These are phyloP conservation scores for Sicyos edulis DNA, from an alignment of 306 rosid species.

Conservation along the genomic window DNA sequence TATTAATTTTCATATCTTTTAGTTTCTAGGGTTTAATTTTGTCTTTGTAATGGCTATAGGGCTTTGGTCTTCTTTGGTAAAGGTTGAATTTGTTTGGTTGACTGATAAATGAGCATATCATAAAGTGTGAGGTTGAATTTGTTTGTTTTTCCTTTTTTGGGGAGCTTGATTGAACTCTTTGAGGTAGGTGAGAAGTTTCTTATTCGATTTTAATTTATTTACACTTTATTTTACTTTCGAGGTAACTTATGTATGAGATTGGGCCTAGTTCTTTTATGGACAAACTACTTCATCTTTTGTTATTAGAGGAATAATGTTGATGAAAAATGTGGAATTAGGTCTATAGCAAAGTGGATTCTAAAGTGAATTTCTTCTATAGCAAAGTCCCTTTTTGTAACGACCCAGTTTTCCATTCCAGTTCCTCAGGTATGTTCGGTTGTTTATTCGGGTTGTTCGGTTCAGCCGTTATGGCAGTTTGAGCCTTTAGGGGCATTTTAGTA, in stretches of 20 bases:
- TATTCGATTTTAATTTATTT: constrained; percentile 9
- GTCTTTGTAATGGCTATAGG: too few species aligned
- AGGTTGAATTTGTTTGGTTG: too few species aligned
- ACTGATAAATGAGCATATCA: too few species aligned
- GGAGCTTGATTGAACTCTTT: constrained; percentile 15
- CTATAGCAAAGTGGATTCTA: not conserved
- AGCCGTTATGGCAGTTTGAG: too few species aligned
- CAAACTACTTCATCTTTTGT: not conserved
- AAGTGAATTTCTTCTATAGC: not conserved
- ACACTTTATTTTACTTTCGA: not conserved
- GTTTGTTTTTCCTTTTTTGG: not conserved
- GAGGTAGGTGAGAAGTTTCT: constrained; percentile 11
- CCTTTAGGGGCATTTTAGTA: too few species aligned
- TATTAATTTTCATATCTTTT: too few species aligned
- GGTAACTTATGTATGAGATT: not conserved
- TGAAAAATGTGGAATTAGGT: not conserved
- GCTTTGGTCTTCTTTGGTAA: too few species aligned
- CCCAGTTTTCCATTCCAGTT: too few species aligned
- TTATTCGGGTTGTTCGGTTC: too few species aligned
- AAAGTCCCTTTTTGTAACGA: not conserved
- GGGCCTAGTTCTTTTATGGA: constrained; percentile 3
- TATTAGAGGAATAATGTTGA: not conserved
- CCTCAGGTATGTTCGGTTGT: too few species aligned
- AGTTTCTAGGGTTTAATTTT: too few species aligned
- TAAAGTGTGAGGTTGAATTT: too few species aligned